Evolutionary conservation across 148 eudicot genomes (phyloP).

Genomic region (Rhododendron williamsianum): DNA sequence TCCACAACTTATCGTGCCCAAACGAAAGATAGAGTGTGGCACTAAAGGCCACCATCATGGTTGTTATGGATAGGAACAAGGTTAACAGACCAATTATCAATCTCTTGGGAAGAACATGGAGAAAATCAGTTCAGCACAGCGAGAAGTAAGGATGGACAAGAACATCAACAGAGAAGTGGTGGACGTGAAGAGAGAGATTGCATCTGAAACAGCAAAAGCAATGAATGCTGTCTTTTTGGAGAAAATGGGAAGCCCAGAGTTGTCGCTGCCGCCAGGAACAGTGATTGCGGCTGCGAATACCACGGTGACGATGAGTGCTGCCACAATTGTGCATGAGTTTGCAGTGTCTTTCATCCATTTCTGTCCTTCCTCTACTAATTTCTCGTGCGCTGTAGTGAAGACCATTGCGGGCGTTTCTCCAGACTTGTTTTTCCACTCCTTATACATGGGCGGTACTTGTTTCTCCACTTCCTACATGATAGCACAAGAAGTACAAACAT

Average conservation of each 20-base stretch:
- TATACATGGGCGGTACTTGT: too few relatives aligned
- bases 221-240: neutral
- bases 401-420: neutral
- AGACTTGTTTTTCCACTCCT: too few relatives aligned
- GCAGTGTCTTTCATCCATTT: neutral
- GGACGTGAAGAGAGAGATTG: neutral
- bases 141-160: neutral
- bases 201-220: neutral
- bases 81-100: neutral
- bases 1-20: neutral
- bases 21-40: neutral
- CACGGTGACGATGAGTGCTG: neutral
- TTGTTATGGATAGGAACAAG: neutral
- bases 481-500: too few relatives aligned
- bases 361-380: neutral
- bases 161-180: neutral
- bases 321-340: neutral
- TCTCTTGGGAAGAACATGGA: neutral
- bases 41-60: neutral
- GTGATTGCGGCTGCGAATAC: neutral
- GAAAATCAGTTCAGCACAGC: neutral
- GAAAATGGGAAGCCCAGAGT: neutral
- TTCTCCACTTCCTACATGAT: too few relatives aligned
- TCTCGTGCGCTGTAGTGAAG: neutral
- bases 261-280: neutral